These are phyloP conservation scores for Neotropicomus parvogracilis DNA, from an alignment of 1,284 basidiomycete genomes.

Conservation along the genomic window DNA sequence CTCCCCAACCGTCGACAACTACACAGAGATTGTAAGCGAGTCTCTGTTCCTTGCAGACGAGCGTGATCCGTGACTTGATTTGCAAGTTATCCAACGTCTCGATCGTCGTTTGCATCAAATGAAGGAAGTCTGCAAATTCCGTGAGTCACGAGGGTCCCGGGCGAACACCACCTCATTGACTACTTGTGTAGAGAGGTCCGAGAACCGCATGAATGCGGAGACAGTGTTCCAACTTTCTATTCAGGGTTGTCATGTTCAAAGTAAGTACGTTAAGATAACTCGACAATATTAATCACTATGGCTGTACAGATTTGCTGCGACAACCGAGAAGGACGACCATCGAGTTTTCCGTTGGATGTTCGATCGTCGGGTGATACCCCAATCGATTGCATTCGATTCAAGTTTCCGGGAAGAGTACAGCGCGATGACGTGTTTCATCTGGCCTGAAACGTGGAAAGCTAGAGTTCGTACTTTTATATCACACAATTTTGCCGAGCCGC, in stretches of 20 bases:
- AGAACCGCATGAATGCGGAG: not conserved
- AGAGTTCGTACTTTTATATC: not conserved
- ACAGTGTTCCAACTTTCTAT: not conserved
- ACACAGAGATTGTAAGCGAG: not conserved
- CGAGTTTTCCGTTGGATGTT: slow-evolving; percentile 11
- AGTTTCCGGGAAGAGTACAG: slow-evolving; percentile 3
- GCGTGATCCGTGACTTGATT: not conserved
- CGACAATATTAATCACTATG: not conserved
- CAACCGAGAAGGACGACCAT: not conserved
- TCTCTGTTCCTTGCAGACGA: not conserved
- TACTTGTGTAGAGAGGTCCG: not conserved
- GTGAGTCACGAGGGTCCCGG: not conserved
- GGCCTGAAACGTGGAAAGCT: slow-evolving; percentile 2
- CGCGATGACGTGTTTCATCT: slow-evolving; percentile 7
- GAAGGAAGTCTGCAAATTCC: not conserved
- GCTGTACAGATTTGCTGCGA: slow-evolving; percentile 5
- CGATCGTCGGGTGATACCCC: slow-evolving; percentile 3
- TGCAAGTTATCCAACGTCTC: not conserved
- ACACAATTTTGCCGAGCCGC: no score
- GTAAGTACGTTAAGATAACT: not conserved
- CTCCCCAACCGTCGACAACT: not conserved
- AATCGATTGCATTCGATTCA: not conserved
- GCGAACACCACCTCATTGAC: not conserved
- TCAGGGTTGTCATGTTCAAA: not conserved
- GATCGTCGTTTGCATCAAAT: not conserved